Evolutionary conservation across 345 rosid genomes (phyloP).

Genomic region (Toxicodendron radicans): DNA sequence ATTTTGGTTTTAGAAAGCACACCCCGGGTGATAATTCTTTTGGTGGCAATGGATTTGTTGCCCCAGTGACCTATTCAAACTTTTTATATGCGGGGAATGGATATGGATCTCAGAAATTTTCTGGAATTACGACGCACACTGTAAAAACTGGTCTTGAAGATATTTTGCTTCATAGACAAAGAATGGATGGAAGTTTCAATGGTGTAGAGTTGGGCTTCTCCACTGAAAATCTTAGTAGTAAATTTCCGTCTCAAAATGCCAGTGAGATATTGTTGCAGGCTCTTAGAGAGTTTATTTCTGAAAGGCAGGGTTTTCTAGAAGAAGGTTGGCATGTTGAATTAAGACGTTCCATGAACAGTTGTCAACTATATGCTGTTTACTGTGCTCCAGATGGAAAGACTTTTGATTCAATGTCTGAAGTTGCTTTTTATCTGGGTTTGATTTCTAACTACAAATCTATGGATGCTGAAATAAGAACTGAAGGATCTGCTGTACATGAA

Average conservation of each 20-base stretch:
- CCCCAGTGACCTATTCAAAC: slow-evolving; percentile 49
- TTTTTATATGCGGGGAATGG: slow-evolving; percentile 44
- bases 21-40: slow-evolving; percentile 52
- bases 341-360: slow-evolving; percentile 46
- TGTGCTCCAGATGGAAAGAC: slow-evolving; percentile 81
- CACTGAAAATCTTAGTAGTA: slow-evolving; percentile 42
- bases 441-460: slow-evolving; percentile 39
- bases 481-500: slow-evolving; percentile 55
- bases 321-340: slow-evolving; percentile 88
- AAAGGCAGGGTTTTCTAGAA: slow-evolving; percentile 77
- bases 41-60: slow-evolving; percentile 52
- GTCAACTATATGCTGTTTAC: slow-evolving; percentile 58
- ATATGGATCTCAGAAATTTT: slow-evolving; percentile 46
- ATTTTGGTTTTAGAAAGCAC: slow-evolving; percentile 58
- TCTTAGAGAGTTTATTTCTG: slow-evolving; percentile 75
- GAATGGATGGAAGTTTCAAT: slow-evolving; percentile 35
- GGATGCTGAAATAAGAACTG: slow-evolving; percentile 46
- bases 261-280: slow-evolving; percentile 68
- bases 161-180: slow-evolving; percentile 36
- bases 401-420: slow-evolving; percentile 78
- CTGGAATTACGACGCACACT: slow-evolving; percentile 37
- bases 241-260: slow-evolving; percentile 58
- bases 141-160: slow-evolving; percentile 47
- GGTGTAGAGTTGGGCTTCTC: slow-evolving; percentile 54
- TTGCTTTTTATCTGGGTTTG: slow-evolving; percentile 86